Percentiles rank a stretch among this genome's conserved stretches.
phyloP scores from a whole-genome alignment of 2,329 filamentous ascomycete genomes.

The Graphilbum fragrans region DNA sequence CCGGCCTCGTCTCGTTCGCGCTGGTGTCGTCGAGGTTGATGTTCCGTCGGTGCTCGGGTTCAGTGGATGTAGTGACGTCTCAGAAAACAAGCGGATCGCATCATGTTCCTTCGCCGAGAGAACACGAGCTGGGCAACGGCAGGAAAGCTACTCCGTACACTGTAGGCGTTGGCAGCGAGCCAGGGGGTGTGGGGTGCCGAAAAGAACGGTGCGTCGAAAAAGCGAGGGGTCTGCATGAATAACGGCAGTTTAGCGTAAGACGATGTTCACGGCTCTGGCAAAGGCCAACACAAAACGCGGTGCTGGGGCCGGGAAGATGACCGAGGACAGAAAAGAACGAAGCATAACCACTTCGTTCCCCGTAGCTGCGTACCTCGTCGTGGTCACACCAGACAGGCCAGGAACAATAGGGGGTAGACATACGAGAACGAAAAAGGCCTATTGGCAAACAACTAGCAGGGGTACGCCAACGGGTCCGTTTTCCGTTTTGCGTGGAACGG shows the following conservation, averaged over 20 bases:
- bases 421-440: too few species aligned
- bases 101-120: slow-evolving; percentile 21
- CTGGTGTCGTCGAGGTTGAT: too few species aligned
- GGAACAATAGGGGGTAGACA: too few species aligned
- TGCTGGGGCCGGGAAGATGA: background rate
- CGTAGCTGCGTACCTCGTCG: too few species aligned
- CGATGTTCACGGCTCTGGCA: background rate
- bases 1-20: background rate
- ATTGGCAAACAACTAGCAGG: too few species aligned
- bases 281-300: background rate
- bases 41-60: slow-evolving; percentile 3
- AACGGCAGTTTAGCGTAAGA: slow-evolving; percentile 15
- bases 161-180: too few species aligned
- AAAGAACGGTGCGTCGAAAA: background rate
- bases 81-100: slow-evolving; percentile 26
- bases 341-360: too few species aligned
- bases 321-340: background rate
- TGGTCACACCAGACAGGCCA: too few species aligned
- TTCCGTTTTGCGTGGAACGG: too few species aligned
- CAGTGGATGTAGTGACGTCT: slow-evolving; percentile 27
- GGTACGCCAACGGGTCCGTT: too few species aligned
- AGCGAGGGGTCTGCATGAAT: slow-evolving; percentile 15
- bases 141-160: slow-evolving; percentile 2
- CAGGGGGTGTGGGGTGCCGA: slow-evolving; percentile 6
- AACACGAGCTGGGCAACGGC: background rate